Percentiles rank a stretch among this genome's conserved stretches.
Evolutionary conservation across 768 basidiomycete species (phyloP).

Genomic region (Rhodocollybia butyracea): DNA sequence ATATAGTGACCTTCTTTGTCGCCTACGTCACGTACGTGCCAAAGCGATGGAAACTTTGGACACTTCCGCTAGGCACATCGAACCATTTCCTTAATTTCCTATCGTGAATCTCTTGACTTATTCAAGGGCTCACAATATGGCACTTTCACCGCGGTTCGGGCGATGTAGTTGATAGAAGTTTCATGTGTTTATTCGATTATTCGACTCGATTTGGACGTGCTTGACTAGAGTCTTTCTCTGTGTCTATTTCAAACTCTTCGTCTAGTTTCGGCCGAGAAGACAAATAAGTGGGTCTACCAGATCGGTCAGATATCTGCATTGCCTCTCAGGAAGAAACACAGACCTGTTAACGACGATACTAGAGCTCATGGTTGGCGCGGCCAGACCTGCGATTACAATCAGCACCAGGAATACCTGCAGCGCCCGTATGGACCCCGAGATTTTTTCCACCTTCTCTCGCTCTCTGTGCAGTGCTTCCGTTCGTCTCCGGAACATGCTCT

Average conservation of each 20-base stretch:
- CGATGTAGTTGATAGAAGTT: neutral
- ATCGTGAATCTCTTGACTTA: too few relatives aligned
- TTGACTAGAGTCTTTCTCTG: too few relatives aligned
- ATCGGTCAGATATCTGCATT: neutral
- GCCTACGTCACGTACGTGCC: too few relatives aligned
- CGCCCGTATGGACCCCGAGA: constrained; percentile 25
- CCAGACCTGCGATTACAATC: neutral
- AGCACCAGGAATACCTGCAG: constrained; percentile 17
- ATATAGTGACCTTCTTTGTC: too few relatives aligned
- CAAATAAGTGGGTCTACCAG: neutral
- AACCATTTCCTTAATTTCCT: too few relatives aligned
- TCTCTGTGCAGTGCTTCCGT: constrained; percentile 11
- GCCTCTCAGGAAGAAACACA: neutral
- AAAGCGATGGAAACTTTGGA: too few relatives aligned
- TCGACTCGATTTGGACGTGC: neutral
- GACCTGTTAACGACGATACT: neutral
- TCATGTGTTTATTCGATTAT: neutral
- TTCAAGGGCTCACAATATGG: too few relatives aligned
- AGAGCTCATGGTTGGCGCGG: constrained; percentile 1
- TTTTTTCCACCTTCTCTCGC: constrained; percentile 22
- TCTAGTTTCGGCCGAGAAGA: neutral
- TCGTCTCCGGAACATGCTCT: constrained; percentile 3
- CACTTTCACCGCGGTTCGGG: neutral
- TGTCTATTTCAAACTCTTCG: neutral
- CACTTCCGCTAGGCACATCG: too few relatives aligned